Evolutionary conservation across 257 asterid genomes (phyloP).

Genomic region (Ocimum tenuiflorum): DNA sequence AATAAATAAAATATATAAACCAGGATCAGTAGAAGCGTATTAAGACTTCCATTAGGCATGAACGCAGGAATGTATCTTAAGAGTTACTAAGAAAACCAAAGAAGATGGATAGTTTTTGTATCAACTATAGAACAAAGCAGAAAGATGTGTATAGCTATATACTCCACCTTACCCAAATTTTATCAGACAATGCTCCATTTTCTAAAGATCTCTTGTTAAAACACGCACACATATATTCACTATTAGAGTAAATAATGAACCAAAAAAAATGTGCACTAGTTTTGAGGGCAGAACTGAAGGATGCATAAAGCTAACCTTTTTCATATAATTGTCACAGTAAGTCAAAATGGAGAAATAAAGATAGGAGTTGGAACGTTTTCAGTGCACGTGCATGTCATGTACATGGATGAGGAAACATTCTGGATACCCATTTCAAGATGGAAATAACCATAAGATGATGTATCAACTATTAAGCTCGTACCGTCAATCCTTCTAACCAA

Average conservation of each 20-base stretch:
- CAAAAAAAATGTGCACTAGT: background rate
- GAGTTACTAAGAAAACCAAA: background rate
- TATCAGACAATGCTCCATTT: background rate
- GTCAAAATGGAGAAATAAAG: background rate
- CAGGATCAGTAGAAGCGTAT: no score
- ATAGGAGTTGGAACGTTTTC: background rate
- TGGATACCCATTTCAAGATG: background rate
- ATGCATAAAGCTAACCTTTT: background rate
- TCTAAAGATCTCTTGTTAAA: background rate
- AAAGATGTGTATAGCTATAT: no score
- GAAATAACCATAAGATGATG: background rate
- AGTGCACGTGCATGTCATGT: background rate
- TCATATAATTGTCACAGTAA: background rate
- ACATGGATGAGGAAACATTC: background rate
- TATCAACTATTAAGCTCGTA: conserved; percentile 20
- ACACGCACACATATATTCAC: background rate
- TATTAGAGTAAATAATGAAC: no score
- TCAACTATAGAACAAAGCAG: background rate
- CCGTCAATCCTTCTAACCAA: conserved; percentile 92
- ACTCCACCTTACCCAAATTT: background rate
- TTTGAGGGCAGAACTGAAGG: background rate
- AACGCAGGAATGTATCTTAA: background rate
- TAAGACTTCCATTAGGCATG: background rate
- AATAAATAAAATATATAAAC: no score
- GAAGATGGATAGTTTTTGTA: background rate